Evolutionary conservation across 257 asterid genomes (phyloP).

Genomic region (Solanum chmielewskii): DNA sequence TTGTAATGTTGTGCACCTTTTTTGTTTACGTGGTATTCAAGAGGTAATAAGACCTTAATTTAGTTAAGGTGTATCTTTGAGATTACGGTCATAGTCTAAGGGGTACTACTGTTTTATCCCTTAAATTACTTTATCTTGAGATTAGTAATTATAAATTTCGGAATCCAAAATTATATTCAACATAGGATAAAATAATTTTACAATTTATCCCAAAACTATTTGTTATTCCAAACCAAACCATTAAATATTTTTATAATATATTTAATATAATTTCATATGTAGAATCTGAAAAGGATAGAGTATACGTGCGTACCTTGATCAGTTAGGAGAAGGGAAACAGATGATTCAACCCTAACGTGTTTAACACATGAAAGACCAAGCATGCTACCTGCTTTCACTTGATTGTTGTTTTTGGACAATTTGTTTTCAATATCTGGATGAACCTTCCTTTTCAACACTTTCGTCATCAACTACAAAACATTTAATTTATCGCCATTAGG

Average conservation of each 20-base stretch:
- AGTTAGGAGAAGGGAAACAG: slow-evolving; percentile 28
- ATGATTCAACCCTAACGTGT: slow-evolving; percentile 7
- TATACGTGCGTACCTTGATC: slow-evolving; percentile 16
- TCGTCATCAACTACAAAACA: slow-evolving; percentile 36
- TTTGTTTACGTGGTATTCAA: no score
- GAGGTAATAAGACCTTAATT: no score
- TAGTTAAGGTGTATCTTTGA: no score
- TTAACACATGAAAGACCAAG: background rate
- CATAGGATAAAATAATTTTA: background rate
- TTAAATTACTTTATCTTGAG: background rate
- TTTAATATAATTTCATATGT: no score
- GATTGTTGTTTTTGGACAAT: background rate
- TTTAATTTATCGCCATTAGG: background rate
- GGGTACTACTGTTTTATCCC: no score
- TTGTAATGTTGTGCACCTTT: no score
- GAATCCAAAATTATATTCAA: background rate
- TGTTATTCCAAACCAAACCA: background rate
- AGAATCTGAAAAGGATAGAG: no score
- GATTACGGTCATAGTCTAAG: no score
- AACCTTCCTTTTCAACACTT: slow-evolving; percentile 58
- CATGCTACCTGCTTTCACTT: slow-evolving; percentile 3
- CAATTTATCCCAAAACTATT: background rate
- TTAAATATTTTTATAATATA: background rate
- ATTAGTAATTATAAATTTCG: background rate
- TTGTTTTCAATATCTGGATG: slow-evolving; percentile 44